Evolutionary conservation across 495 filamentous ascomycete genomes (phyloP).

Genomic region (Podospora pseudocomata): DNA sequence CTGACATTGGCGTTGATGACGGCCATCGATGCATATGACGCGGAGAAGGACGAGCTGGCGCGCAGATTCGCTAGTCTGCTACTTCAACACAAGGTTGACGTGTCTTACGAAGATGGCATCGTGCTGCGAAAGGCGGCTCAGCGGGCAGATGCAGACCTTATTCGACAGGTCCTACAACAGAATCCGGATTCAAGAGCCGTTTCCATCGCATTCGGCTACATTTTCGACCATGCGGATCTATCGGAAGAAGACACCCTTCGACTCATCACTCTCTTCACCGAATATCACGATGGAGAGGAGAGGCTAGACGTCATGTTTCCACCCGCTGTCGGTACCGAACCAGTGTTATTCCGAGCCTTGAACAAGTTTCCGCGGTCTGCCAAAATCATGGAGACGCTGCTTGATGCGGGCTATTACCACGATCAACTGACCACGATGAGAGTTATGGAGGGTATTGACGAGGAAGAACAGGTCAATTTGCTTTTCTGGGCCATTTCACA

Average conservation of each 20-base stretch:
- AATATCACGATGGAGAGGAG: conserved; percentile 39
- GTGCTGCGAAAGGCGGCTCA: conserved; percentile 41
- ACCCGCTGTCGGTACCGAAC: conserved; percentile 26
- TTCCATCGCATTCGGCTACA: conserved; percentile 40
- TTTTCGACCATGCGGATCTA: conserved; percentile 39
- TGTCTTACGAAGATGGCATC: conserved; percentile 40
- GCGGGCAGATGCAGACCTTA: conserved; percentile 37
- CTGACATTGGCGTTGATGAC: conserved; percentile 37
- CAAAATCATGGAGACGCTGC: conserved; percentile 38
- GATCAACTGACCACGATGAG: conserved; percentile 37
- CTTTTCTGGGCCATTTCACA: conserved; percentile 48
- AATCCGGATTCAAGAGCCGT: conserved; percentile 39
- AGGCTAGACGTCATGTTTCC: conserved; percentile 41
- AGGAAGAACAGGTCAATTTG: conserved; percentile 41
- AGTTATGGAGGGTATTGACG: conserved; percentile 38
- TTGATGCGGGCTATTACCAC: conserved; percentile 47
- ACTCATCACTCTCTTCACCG: conserved; percentile 40
- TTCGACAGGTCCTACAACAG: conserved; percentile 35
- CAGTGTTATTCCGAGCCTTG: conserved; percentile 43
- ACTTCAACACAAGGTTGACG: conserved; percentile 35
- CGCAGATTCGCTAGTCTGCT: conserved; percentile 36
- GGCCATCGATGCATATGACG: conserved; percentile 32
- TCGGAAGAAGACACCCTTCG: conserved; percentile 36
- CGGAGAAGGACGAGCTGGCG: conserved; percentile 33
- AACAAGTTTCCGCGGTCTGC: conserved; percentile 43